Evolutionary conservation across 148 eudicot species (phyloP), one percentile per base, ranked within the genome.

Genomic region (Rhododendron simsii): DNA sequence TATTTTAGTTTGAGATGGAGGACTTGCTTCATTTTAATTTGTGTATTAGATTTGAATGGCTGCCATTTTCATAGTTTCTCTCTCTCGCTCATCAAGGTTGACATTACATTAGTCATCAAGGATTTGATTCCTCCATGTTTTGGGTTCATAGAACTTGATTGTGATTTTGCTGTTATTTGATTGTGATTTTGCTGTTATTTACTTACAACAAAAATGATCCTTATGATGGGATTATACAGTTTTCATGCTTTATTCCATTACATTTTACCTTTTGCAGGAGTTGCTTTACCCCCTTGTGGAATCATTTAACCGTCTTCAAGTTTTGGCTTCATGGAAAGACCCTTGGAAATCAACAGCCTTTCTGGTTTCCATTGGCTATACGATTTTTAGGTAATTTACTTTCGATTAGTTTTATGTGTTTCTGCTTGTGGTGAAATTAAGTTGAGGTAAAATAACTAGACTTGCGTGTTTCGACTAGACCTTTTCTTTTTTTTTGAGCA

Each of bases 271-370:
- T 50, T 47, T 86, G 85, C 67, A 95, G 98, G 98, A 94, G 86
- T 91, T 95, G 90, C 95, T 95, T 84, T 90, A 90, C 83, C 98
- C 98, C 33, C 59, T 92, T 67, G 87, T 91, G 57, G 78, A 87
- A 53, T 82, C 87, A 74, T 84, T 87, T 65, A 85, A 85, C 50
- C 82, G 85, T 85, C 87, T 95, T 86, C 90, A 91, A 81, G 55
- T 41, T 76, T 85, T 93, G 93, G 94, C 94, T 82, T 90, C 95
- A 47, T 95, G 98, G 98, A 91, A 92, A 87, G 91, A 93, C 59
- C 98, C 98, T 85, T 86, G 87, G 50, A 94, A 88, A 84, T 94
- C 98, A 71, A 74, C 92, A 33, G 41, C 89, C 50, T 93, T 94
- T 92, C 47, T 94, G 90, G 86, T 91, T 85, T 48, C 94, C 81